Percentiles rank a stretch among this genome's conserved stretches.
These are phyloP conservation scores for Nephelium lappaceum DNA, from an alignment of 345 rosid genomes.

Conservation along the genomic window DNA sequence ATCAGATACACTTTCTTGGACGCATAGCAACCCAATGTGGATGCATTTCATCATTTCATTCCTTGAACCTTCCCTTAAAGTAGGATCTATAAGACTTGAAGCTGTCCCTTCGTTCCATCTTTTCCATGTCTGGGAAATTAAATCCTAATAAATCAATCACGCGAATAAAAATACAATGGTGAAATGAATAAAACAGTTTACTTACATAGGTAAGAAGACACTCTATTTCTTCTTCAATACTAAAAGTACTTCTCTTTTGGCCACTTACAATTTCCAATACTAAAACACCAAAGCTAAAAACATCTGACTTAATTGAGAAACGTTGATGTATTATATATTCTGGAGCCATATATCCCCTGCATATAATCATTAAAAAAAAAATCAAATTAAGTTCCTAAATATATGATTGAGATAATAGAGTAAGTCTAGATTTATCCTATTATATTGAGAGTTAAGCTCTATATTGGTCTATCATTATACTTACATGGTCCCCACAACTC, in stretches of 20 bases:
- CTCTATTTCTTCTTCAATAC: not conserved
- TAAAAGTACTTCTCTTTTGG: conserved; percentile 15
- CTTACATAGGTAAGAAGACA: conserved; percentile 38
- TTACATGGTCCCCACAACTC: conserved; percentile 34
- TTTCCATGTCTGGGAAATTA: conserved; percentile 26
- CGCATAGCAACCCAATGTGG: conserved; percentile 36
- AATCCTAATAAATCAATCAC: not conserved
- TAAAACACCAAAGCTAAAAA: conserved; percentile 43
- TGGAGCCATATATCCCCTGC: conserved; percentile 51
- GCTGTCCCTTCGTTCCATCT: conserved; percentile 29
- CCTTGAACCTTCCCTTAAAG: conserved; percentile 11
- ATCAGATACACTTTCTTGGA: conserved; percentile 28
- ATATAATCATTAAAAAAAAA: not conserved
- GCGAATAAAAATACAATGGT: no score
- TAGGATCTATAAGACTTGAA: conserved; percentile 15
- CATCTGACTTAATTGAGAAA: conserved; percentile 42
- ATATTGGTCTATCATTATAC: not conserved
- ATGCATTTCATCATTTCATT: conserved; percentile 16
- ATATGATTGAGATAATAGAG: no score
- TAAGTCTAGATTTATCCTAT: no score
- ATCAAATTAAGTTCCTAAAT: not conserved
- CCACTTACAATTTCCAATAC: conserved; percentile 35
- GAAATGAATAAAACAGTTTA: not conserved
- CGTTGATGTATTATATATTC: conserved; percentile 38
- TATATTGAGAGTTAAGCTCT: not conserved